phyloP scores from a whole-genome alignment of 139 green algal genomes.

The Chlamydomonas sphaeroides region DNA sequence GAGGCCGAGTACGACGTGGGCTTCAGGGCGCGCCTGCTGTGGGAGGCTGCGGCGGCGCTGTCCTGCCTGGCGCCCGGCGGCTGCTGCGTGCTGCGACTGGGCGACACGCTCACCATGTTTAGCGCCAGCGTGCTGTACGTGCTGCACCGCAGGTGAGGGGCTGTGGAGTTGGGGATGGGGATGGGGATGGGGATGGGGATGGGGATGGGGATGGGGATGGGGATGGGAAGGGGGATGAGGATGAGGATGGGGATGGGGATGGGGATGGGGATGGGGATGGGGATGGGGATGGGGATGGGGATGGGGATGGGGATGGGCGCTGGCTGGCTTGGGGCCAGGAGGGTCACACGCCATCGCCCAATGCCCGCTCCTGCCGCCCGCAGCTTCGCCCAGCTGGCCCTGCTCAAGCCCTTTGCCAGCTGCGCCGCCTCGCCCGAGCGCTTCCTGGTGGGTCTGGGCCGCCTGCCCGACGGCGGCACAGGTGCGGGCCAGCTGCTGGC shows the following conservation, averaged over 20 bases:
- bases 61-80: conserved; percentile 44
- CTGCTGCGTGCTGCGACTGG: conserved; percentile 51
- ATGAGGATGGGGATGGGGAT: too few species aligned
- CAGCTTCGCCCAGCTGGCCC: conserved; percentile 44
- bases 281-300: too few species aligned
- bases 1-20: conserved; percentile 36
- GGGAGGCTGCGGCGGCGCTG: conserved; percentile 41
- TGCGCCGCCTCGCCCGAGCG: conserved; percentile 40
- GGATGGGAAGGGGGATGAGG: too few species aligned
- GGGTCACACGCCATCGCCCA: too few species aligned
- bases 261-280: too few species aligned
- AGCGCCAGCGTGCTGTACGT: conserved; percentile 56
- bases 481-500: not conserved
- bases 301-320: too few species aligned
- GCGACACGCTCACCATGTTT: conserved; percentile 58
- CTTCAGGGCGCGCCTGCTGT: conserved; percentile 48
- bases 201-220: too few species aligned
- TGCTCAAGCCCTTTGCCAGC: conserved; percentile 54
- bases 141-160: too few species aligned
- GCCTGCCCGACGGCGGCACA: conserved; percentile 11
- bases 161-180: too few species aligned
- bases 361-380: too few species aligned
- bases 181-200: too few species aligned
- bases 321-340: too few species aligned
- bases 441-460: conserved; percentile 45